phyloP scores from a whole-genome alignment of 441 rosid species.

The Gossypium gossypioides region DNA sequence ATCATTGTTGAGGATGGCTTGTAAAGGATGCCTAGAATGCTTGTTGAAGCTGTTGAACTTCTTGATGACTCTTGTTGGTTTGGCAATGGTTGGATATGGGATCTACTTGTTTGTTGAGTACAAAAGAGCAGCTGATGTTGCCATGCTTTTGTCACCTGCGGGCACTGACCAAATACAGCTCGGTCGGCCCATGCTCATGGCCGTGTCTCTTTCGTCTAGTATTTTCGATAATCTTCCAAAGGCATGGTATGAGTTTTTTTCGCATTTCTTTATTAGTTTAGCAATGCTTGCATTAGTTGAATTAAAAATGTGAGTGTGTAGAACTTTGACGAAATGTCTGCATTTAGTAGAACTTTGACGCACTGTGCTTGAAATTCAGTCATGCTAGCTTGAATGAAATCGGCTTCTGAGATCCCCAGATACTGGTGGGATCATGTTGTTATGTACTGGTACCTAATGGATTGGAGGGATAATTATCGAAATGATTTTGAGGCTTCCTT shows the following conservation, averaged over 20 bases:
- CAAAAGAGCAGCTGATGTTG: constrained; percentile 30
- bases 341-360: not conserved
- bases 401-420: not conserved
- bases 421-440: not conserved
- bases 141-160: constrained; percentile 20
- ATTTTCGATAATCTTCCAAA: constrained; percentile 56
- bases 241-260: constrained; percentile 55
- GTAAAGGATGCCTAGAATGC: constrained; percentile 74
- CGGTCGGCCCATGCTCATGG: constrained; percentile 88
- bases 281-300: not conserved
- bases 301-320: not conserved
- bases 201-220: constrained; percentile 45
- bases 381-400: not conserved
- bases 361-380: not conserved
- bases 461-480: not conserved
- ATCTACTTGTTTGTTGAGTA: constrained; percentile 87
- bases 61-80: constrained; percentile 71
- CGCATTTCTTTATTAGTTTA: not conserved
- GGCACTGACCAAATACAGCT: constrained; percentile 35
- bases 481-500: not conserved
- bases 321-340: not conserved
- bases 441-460: not conserved
- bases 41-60: constrained; percentile 77
- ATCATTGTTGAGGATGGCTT: constrained; percentile 43
- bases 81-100: constrained; percentile 92